These are phyloP conservation scores for Omphalotus olearius DNA, from an alignment of 1,284 basidiomycete genomes.

Conservation along the genomic window DNA sequence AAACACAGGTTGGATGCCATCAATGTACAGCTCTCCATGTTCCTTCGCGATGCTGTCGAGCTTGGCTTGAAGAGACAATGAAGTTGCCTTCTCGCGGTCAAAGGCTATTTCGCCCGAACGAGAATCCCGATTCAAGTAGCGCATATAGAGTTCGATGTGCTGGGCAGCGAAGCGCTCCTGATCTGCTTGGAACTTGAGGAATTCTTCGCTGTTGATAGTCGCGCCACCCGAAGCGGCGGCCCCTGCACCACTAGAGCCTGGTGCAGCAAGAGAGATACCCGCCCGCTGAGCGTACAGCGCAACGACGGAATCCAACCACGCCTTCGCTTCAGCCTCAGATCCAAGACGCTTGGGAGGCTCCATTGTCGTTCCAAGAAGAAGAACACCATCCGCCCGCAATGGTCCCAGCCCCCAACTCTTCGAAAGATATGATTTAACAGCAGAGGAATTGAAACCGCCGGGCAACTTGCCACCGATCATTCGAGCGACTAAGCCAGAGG, in stretches of 20 bases:
- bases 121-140: slow-evolving; percentile 92
- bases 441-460: slow-evolving; percentile 94
- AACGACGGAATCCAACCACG: slow-evolving; percentile 89
- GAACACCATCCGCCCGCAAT: slow-evolving; percentile 84
- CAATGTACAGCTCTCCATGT: slow-evolving; percentile 90
- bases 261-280: slow-evolving; percentile 81
- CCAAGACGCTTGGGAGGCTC: slow-evolving; percentile 94
- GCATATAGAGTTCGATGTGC: slow-evolving; percentile 94
- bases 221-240: slow-evolving; percentile 65
- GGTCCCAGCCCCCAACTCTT: slow-evolving; percentile 95
- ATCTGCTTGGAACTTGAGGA: slow-evolving; percentile 92
- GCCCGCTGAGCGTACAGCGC: slow-evolving; percentile 82
- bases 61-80: slow-evolving; percentile 74
- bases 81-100: slow-evolving; percentile 79
- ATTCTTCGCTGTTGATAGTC: slow-evolving; percentile 96
- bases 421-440: slow-evolving; percentile 86
- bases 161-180: slow-evolving; percentile 91
- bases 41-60: slow-evolving; percentile 87
- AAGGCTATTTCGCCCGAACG: slow-evolving; percentile 87
- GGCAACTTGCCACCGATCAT: slow-evolving; percentile 97
- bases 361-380: slow-evolving; percentile 87
- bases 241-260: slow-evolving; percentile 55
- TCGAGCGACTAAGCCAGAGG: slow-evolving; percentile 87
- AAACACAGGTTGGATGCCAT: slow-evolving; percentile 93
- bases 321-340: slow-evolving; percentile 89